Percentiles rank a stretch among this genome's conserved stretches.
Evolutionary conservation across 2,329 filamentous ascomycete species (phyloP).

Genomic region (Fusarium sp.): DNA sequence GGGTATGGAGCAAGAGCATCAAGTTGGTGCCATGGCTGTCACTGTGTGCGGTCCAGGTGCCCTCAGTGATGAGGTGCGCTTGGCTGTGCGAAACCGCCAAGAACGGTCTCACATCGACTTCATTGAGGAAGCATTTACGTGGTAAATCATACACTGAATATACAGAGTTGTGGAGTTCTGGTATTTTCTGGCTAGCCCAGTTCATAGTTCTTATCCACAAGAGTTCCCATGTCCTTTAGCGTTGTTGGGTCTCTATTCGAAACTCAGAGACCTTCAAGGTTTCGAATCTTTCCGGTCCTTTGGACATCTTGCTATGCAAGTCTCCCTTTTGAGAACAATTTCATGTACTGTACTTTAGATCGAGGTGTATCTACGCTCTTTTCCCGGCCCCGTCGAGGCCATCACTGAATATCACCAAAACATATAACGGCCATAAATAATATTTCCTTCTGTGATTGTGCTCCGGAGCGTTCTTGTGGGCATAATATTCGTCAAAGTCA

Average conservation of each 20-base stretch:
- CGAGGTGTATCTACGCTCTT: constrained; percentile 40
- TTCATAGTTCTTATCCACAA: constrained; percentile 1
- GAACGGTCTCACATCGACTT: constrained; percentile 78
- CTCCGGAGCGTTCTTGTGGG: not conserved
- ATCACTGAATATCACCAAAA: constrained; percentile 15
- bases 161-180: constrained; percentile 12
- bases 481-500: not conserved
- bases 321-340: constrained; percentile 38
- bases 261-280: constrained; percentile 10
- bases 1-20: constrained; percentile 78
- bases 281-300: constrained; percentile 26
- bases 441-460: not conserved
- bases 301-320: constrained; percentile 36
- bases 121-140: constrained; percentile 81
- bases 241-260: constrained; percentile 6
- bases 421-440: constrained; percentile 7
- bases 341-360: constrained; percentile 43
- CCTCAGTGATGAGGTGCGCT: constrained; percentile 80
- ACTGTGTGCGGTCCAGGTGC: constrained; percentile 80
- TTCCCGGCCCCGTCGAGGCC: constrained; percentile 15
- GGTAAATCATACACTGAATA: constrained; percentile 53
- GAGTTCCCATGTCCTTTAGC: constrained; percentile 1
- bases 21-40: constrained; percentile 80
- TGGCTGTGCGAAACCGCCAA: constrained; percentile 74
- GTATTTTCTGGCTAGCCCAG: constrained; percentile 23